Evolutionary conservation across 257 asterid genomes (phyloP).

Genomic region (Thymus quinquecostatus): DNA sequence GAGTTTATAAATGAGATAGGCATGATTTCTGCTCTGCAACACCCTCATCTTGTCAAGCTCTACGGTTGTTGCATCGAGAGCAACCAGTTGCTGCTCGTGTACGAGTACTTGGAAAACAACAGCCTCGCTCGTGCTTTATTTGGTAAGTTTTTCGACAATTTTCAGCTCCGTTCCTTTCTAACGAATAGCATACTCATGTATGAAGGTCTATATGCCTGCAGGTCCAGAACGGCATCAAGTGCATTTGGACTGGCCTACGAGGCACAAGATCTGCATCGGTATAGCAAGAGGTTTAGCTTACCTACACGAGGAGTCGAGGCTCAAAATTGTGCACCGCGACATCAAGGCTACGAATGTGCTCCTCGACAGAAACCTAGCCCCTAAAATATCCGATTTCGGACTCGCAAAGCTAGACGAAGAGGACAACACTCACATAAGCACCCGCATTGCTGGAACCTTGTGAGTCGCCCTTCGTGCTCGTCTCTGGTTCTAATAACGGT

Average conservation of each 20-base stretch:
- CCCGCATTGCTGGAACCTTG: conserved; percentile 65
- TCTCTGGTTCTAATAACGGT: not conserved
- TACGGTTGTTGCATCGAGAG: conserved; percentile 62
- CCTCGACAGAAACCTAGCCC: conserved; percentile 48
- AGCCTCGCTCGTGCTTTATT: conserved; percentile 62
- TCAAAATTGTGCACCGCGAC: conserved; percentile 65
- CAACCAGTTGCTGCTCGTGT: conserved; percentile 56
- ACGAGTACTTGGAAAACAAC: conserved; percentile 61
- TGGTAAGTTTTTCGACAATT: conserved; percentile 32
- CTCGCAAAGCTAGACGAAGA: conserved; percentile 66
- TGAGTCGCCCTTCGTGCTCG: conserved; percentile 30
- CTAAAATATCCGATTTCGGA: conserved; percentile 64
- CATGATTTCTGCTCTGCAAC: conserved; percentile 66
- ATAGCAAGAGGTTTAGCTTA: conserved; percentile 65
- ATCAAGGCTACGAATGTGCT: conserved; percentile 65
- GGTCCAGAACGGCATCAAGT: conserved; percentile 45
- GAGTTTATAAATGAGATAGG: conserved; percentile 62
- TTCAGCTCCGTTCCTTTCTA: not conserved
- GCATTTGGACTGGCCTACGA: conserved; percentile 58
- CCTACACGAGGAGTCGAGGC: conserved; percentile 62
- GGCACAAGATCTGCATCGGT: conserved; percentile 57
- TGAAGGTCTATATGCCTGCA: not conserved
- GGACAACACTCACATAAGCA: conserved; percentile 63
- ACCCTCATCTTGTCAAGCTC: conserved; percentile 63
- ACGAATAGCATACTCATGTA: not conserved